Base-by-base conservation (phyloP, 2,329 filamentous ascomycete genomes). In the Talaromyces marneffei region DNA sequence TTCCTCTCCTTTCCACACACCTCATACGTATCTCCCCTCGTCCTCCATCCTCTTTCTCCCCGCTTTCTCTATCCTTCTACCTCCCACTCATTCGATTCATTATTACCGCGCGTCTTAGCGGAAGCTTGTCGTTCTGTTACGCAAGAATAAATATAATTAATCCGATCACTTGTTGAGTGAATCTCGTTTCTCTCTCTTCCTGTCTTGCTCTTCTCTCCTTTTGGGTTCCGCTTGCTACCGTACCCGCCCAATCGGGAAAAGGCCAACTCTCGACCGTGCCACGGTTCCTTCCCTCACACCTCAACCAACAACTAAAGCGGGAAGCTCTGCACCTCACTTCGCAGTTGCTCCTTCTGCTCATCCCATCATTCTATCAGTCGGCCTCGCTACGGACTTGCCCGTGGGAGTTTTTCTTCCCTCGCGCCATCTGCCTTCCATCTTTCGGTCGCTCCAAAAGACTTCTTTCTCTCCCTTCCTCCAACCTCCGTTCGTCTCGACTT, bases 11-110 rank as follows among this genome's bases (percentile, higher is more conserved):
- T 50, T 46, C 54, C 58, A 31, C 46, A 50, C 25, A 50, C 25
- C 46, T 18, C 31, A 16, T 18, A 33, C 46, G 4, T 20, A 6
- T 33, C 48, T 52, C 29, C 29, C 27, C 29, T 48, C 44, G 23
- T n/a, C 46, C 62, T 42, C 54, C 46, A 69, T 69, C 63, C 54
- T 40, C 61, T 62, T 39, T 39, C 60, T 42, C 61, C 56, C 60
- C 57, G 48, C 62, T 50, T 44, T 59, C 29, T 42, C 54, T 60
- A 66, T 61, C 61, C 57, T 71, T 70, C 70, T 69, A 73, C 67
- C 72, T 70, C 61, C 60, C 55, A 39, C 40, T 64, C 73, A 76
- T 73, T 81, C 78, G 77, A 77, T 79, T 72, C 67, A 67, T 67
- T 74, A 72, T 70, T 74, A 64, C 70, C 71, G 67, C 63, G 65